phyloP scores from a whole-genome alignment of 192 early-diverging fungal genomes.

The Coemansia sp. region DNA sequence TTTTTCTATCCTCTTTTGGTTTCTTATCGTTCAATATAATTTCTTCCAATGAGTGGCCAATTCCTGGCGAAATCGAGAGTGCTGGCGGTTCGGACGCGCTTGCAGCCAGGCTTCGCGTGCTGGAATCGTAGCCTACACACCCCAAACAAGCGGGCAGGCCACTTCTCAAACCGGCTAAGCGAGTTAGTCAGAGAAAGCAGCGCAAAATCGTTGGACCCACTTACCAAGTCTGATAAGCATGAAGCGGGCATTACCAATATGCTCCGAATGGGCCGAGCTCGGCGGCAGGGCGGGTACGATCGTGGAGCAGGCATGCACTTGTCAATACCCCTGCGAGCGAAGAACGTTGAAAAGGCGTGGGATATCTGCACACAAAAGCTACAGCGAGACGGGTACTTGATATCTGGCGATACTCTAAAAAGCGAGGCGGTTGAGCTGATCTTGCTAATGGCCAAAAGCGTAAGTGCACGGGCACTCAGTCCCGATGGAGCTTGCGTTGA shows the following conservation, averaged over 20 bases:
- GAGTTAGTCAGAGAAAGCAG: neutral
- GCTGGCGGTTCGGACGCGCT: neutral
- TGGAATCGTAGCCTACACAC: neutral
- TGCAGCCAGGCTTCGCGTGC: neutral
- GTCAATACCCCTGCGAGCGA: conserved; percentile 27
- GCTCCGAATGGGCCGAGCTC: conserved; percentile 7
- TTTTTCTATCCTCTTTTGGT: neutral
- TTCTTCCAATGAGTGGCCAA: neutral
- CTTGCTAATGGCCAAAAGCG: conserved; percentile 11
- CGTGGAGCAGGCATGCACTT: conserved; percentile 32
- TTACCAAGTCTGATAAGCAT: neutral
- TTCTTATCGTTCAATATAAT: neutral
- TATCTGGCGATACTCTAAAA: neutral
- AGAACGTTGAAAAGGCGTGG: conserved; percentile 48
- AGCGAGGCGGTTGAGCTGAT: conserved; percentile 18
- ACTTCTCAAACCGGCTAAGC: neutral
- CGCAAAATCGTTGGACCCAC: neutral
- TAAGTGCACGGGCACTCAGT: neutral
- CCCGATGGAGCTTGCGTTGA: neutral
- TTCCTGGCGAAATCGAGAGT: neutral
- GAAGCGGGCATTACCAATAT: neutral
- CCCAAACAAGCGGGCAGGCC: neutral
- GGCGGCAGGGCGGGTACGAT: conserved; percentile 21
- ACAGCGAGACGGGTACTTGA: conserved; percentile 1
- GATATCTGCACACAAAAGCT: conserved; percentile 32